Evolutionary conservation across 2,329 filamentous ascomycete species (phyloP).

Genomic region (Xylaria sp.): DNA sequence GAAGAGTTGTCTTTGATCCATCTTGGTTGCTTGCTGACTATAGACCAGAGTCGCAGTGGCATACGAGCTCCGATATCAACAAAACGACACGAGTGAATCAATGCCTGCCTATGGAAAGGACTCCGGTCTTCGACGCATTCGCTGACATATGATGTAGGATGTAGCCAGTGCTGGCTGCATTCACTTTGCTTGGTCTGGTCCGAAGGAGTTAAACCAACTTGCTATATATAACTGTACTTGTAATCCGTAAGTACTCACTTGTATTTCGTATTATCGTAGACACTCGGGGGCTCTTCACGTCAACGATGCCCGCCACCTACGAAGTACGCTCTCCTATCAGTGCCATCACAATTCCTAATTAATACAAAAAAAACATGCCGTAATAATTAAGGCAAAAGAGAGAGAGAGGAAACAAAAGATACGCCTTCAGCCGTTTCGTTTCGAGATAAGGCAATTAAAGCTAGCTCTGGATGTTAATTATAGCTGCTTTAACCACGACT

Average conservation of each 20-base stretch:
- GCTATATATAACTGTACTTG: background rate
- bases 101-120: background rate
- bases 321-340: background rate
- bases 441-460: background rate
- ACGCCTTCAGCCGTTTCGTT: background rate
- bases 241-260: too few relatives aligned
- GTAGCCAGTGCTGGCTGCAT: background rate
- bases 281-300: background rate
- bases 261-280: too few relatives aligned
- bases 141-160: background rate
- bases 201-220: background rate
- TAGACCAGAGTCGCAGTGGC: background rate
- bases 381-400: too few relatives aligned
- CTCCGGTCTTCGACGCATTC: background rate
- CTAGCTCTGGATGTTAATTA: background rate
- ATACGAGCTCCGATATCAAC: background rate
- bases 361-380: too few relatives aligned
- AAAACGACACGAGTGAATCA: background rate
- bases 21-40: background rate
- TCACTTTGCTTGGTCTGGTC: background rate
- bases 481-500: background rate
- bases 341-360: too few relatives aligned
- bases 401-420: background rate
- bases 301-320: background rate
- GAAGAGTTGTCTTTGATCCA: background rate